A percentile compares a stretch with the other conserved stretches of the same genome.
Evolutionary conservation across 2,329 filamentous ascomycete genomes (phyloP).

Genomic region (Hortaea werneckii): DNA sequence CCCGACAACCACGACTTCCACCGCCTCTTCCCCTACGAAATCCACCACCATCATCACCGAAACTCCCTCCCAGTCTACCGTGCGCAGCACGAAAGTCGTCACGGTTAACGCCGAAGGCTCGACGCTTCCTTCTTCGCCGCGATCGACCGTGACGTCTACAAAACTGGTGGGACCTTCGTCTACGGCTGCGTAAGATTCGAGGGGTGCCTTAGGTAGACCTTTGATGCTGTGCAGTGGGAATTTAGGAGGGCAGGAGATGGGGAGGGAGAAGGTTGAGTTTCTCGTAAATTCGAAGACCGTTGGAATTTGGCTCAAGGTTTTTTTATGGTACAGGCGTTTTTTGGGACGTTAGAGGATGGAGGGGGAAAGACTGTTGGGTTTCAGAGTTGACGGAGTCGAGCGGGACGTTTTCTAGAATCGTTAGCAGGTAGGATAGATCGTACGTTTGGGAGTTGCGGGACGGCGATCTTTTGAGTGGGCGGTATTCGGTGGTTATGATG

Average conservation of each 20-base stretch:
- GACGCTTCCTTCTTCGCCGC: not conserved
- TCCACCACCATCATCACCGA: not conserved
- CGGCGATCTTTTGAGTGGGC: no score
- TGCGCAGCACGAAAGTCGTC: conserved; percentile 11
- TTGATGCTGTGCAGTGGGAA: not conserved
- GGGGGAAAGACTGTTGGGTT: no score
- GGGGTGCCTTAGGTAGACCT: no score
- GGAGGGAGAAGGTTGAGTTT: not conserved
- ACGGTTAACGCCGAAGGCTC: conserved; percentile 8
- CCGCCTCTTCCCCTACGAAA: not conserved
- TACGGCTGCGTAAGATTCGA: not conserved
- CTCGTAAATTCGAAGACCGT: no score
- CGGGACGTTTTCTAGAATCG: no score
- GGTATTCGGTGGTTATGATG: no score
- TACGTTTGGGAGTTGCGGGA: no score
- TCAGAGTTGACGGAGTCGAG: no score
- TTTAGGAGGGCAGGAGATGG: not conserved
- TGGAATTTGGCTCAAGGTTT: no score
- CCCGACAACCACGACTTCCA: conserved; percentile 1
- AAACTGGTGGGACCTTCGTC: conserved; percentile 4
- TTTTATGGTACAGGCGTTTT: no score
- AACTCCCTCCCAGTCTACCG: conserved; percentile 7
- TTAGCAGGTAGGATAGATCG: no score
- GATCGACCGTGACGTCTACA: conserved; percentile 8
- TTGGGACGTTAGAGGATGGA: no score